Percentiles rank a stretch among this genome's conserved stretches.
Conservation (phyloP, 2,329 filamentous ascomycete species). For the Paramyrothecium sp. region DNA sequence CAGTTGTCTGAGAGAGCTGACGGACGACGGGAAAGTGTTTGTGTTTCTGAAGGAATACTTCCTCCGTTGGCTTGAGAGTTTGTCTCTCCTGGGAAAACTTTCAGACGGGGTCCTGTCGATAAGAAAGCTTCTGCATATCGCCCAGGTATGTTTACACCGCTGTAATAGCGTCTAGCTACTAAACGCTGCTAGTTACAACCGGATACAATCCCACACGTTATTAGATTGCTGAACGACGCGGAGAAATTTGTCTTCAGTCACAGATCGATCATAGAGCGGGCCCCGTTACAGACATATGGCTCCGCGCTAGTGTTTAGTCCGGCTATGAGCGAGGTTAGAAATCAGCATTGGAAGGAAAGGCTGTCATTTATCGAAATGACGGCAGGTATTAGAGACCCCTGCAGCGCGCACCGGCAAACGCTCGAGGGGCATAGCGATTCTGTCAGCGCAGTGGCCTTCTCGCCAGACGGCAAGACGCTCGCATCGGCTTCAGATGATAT, state of each 20-base stretch:
- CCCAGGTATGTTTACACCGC: conserved; percentile 2
- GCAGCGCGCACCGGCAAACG: conserved; percentile 10
- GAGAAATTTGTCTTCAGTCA: conserved; percentile 20
- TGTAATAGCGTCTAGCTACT: neutral
- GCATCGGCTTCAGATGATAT: conserved; percentile 10
- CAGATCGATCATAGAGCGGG: conserved; percentile 20
- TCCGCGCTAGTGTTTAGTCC: conserved; percentile 28
- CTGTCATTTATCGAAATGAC: too few species aligned
- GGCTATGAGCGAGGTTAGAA: conserved; percentile 12
- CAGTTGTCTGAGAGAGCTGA: neutral
- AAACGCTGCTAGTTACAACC: neutral
- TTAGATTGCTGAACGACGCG: conserved; percentile 24
- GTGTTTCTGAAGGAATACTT: conserved; percentile 11
- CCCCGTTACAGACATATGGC: conserved; percentile 30
- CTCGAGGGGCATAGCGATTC: conserved; percentile 13
- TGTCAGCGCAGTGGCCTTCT: conserved; percentile 12
- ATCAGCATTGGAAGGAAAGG: too few species aligned
- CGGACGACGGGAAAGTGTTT: conserved; percentile 1
- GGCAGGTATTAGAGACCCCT: too few species aligned
- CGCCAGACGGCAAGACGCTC: conserved; percentile 11
- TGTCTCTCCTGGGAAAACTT: conserved; percentile 10
- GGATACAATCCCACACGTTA: conserved; percentile 5
- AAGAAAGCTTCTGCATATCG: neutral
- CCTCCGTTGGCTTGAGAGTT: conserved; percentile 14
- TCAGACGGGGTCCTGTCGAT: conserved; percentile 6